Evolutionary conservation across 805 yeast genomes (phyloP).

Genomic region (Teunomyces lycoperdinae): DNA sequence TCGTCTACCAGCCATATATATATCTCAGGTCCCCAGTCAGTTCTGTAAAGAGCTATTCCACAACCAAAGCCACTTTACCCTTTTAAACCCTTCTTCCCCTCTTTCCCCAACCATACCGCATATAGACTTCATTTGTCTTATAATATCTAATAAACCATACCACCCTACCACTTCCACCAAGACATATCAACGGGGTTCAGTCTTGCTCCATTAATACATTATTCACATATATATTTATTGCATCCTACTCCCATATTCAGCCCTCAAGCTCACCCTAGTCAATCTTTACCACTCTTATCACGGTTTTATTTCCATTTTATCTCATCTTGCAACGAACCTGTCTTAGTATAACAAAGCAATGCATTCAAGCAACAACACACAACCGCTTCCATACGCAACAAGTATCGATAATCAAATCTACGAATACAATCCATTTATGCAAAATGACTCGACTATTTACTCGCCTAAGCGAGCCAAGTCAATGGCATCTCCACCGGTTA

Average conservation of each 20-base stretch:
- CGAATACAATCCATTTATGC: conserved; percentile 16
- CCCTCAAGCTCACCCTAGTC: conserved; percentile 23
- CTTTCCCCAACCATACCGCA: not conserved
- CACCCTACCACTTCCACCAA: not conserved
- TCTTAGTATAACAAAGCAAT: conserved; percentile 5
- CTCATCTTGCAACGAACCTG: not conserved
- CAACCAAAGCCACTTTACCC: not conserved
- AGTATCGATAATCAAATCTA: conserved; percentile 20
- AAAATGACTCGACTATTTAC: conserved; percentile 1
- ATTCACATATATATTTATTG: not conserved
- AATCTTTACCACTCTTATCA: conserved; percentile 13
- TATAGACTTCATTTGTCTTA: not conserved
- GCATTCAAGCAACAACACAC: conserved; percentile 15
- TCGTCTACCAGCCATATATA: not conserved
- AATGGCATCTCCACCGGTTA: not conserved
- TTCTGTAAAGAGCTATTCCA: not conserved
- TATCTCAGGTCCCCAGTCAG: not conserved
- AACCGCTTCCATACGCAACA: conserved; percentile 23
- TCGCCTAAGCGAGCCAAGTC: conserved; percentile 7
- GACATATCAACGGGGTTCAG: not conserved
- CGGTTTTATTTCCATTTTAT: conserved; percentile 9
- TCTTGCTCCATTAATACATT: not conserved
- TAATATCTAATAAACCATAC: not conserved
- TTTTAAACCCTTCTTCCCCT: not conserved
- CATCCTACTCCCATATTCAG: not conserved